phyloP scores from a whole-genome alignment of 805 yeast genomes.

The Maudiozyma turicensis region DNA sequence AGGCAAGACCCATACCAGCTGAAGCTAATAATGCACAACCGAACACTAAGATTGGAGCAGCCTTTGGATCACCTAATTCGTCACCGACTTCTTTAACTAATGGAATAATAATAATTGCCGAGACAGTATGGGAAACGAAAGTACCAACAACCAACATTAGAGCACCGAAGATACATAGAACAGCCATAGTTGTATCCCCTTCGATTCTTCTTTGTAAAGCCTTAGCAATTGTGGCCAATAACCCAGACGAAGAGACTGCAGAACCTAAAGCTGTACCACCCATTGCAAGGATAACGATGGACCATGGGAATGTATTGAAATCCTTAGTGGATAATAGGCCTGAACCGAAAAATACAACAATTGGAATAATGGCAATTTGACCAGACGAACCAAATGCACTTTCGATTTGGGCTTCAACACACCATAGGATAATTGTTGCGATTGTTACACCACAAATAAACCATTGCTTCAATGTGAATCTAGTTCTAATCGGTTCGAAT shows the following conservation, averaged over 20 bases:
- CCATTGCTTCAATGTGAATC: conserved; percentile 62
- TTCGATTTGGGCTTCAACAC: conserved; percentile 67
- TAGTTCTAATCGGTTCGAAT: conserved; percentile 45
- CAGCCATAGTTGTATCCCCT: conserved; percentile 54
- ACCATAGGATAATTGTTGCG: conserved; percentile 78
- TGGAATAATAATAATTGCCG: conserved; percentile 88
- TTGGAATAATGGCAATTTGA: conserved; percentile 76
- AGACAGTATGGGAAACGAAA: conserved; percentile 93
- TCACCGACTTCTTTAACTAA: conserved; percentile 82
- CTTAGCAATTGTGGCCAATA: conserved; percentile 67
- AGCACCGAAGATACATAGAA: conserved; percentile 72
- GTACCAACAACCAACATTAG: conserved; percentile 82
- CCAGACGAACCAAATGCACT: conserved; percentile 85
- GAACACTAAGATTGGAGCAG: conserved; percentile 37
- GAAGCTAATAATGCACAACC: conserved; percentile 62
- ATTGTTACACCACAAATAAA: conserved; percentile 63
- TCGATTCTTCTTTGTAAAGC: conserved; percentile 56
- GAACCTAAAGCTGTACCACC: conserved; percentile 94
- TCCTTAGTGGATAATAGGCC: conserved; percentile 78
- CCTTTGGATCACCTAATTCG: conserved; percentile 59
- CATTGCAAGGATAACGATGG: conserved; percentile 91
- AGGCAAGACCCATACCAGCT: conserved; percentile 94
- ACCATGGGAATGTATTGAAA: conserved; percentile 92
- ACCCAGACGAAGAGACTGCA: conserved; percentile 87
- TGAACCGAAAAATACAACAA: conserved; percentile 80